Evolutionary conservation across 805 yeast genomes (phyloP).

Genomic region (Metschnikowia anglica): DNA sequence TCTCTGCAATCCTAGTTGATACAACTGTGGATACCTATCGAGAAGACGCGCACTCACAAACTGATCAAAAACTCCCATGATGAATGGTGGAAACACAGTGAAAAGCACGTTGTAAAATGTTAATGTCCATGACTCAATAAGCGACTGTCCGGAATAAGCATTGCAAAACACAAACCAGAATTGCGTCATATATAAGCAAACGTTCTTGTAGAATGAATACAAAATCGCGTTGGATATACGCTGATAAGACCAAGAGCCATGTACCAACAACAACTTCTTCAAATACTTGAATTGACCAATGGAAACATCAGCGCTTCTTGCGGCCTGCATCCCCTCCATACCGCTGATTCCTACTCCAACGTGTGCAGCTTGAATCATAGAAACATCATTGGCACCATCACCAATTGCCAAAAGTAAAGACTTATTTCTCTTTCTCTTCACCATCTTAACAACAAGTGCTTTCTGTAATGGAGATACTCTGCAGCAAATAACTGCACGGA

Average conservation of each 20-base stretch:
- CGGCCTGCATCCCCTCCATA: slow-evolving; percentile 99
- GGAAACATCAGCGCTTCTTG: slow-evolving; percentile 95
- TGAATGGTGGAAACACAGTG: slow-evolving; percentile 94
- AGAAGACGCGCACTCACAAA: slow-evolving; percentile 87
- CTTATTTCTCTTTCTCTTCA: slow-evolving; percentile 70
- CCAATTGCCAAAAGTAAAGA: slow-evolving; percentile 88
- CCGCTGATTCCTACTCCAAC: slow-evolving; percentile 99
- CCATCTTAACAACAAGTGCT: slow-evolving; percentile 93
- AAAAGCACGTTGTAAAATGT: slow-evolving; percentile 93
- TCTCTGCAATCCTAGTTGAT: slow-evolving; percentile 85
- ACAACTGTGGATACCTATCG: slow-evolving; percentile 89
- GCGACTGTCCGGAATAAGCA: slow-evolving; percentile 92
- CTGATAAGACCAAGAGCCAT: slow-evolving; percentile 97
- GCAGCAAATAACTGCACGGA: slow-evolving; percentile 97
- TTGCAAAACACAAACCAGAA: slow-evolving; percentile 96
- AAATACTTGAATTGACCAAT: slow-evolving; percentile 92
- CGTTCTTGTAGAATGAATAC: slow-evolving; percentile 93
- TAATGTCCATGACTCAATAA: slow-evolving; percentile 96
- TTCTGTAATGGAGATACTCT: slow-evolving; percentile 97
- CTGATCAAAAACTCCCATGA: slow-evolving; percentile 94
- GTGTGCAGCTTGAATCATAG: slow-evolving; percentile 99
- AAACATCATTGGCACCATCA: slow-evolving; percentile 98
- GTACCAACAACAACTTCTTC: slow-evolving; percentile 81
- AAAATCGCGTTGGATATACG: slow-evolving; percentile 89
- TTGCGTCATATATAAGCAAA: slow-evolving; percentile 95